Percentiles rank a stretch among this genome's conserved stretches.
Conservation (phyloP, 108 stramenopile species). For the Stephanodiscus minutulus region DNA sequence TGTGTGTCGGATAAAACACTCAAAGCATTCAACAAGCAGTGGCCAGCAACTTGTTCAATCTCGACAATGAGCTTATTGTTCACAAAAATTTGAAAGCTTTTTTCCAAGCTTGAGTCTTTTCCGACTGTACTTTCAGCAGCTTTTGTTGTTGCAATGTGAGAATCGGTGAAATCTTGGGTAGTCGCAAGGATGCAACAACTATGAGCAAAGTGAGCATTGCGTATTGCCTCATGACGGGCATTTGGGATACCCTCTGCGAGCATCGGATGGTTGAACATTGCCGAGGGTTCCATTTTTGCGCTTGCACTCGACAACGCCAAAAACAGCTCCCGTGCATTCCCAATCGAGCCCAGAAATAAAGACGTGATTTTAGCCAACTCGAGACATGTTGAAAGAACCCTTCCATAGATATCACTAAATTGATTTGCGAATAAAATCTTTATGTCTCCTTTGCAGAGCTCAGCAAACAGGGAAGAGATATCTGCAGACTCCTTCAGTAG, state of each 20-base stretch:
- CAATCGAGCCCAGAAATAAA: slow-evolving; percentile 62
- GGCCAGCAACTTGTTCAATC: slow-evolving; percentile 51
- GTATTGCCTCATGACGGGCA: slow-evolving; percentile 69
- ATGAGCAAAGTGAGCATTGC: slow-evolving; percentile 59
- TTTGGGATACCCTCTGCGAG: slow-evolving; percentile 62
- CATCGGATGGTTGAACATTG: slow-evolving; percentile 46
- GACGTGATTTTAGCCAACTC: slow-evolving; percentile 31
- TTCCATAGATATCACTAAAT: slow-evolving; percentile 23
- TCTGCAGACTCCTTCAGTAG: slow-evolving; percentile 24
- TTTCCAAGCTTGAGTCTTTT: slow-evolving; percentile 46
- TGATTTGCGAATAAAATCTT: slow-evolving; percentile 22
- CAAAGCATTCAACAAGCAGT: slow-evolving; percentile 56
- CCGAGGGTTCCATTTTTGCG: slow-evolving; percentile 19
- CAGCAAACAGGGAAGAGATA: slow-evolving; percentile 27
- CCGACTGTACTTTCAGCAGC: not conserved
- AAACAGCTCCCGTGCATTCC: slow-evolving; percentile 72
- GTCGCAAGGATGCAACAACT: slow-evolving; percentile 60
- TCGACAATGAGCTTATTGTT: slow-evolving; percentile 59
- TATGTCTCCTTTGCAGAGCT: slow-evolving; percentile 38
- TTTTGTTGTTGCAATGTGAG: slow-evolving; percentile 40
- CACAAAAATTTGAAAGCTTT: slow-evolving; percentile 58
- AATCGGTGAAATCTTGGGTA: slow-evolving; percentile 49
- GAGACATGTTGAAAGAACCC: slow-evolving; percentile 24
- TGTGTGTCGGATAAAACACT: slow-evolving; percentile 60
- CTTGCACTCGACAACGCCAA: slow-evolving; percentile 46